Conservation (phyloP, 1,139 yeast species). For the Kazachstania sp. region DNA sequence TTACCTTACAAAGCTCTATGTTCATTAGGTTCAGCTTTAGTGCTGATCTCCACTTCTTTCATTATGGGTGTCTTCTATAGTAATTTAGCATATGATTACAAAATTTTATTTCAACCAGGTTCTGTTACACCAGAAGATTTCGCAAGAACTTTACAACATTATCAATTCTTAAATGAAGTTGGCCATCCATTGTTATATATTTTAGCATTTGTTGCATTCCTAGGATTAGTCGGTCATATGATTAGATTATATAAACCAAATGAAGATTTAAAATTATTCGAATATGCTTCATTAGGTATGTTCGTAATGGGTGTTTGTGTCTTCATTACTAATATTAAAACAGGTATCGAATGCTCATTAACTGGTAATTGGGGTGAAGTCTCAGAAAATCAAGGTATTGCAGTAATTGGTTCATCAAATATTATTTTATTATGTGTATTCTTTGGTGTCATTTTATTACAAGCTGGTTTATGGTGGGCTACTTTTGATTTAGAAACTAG, state of each 20-base stretch:
- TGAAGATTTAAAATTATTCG: slow-evolving; percentile 78
- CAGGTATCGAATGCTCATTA: slow-evolving; percentile 65
- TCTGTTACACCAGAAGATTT: slow-evolving; percentile 45
- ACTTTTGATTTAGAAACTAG: slow-evolving; percentile 60
- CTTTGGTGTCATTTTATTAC: slow-evolving; percentile 71
- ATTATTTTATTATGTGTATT: slow-evolving; percentile 65
- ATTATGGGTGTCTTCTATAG: slow-evolving; percentile 71
- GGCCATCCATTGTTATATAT: slow-evolving; percentile 55
- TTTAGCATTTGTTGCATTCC: slow-evolving; percentile 32
- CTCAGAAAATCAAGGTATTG: slow-evolving; percentile 73
- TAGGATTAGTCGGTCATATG: slow-evolving; percentile 67
- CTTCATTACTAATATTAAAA: slow-evolving; percentile 76
- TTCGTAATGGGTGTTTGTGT: slow-evolving; percentile 65
- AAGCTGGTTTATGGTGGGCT: slow-evolving; percentile 86
- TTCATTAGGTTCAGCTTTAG: slow-evolving; percentile 25
- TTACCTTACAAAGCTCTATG: slow-evolving; percentile 19
- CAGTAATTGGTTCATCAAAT: slow-evolving; percentile 86
- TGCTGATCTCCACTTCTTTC: slow-evolving; percentile 48
- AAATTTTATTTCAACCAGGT: slow-evolving; percentile 57
- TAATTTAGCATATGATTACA: slow-evolving; percentile 74
- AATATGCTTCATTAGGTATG: slow-evolving; percentile 73
- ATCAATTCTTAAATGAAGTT: slow-evolving; percentile 46
- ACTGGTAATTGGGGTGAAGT: slow-evolving; percentile 91
- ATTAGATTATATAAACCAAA: slow-evolving; percentile 78
- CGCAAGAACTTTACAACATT: slow-evolving; percentile 59